A percentile compares a stretch with the other conserved stretches of the same genome.
phyloP scores from a whole-genome alignment of 2,329 filamentous ascomycete genomes.

The Colletotrichum scovillei region DNA sequence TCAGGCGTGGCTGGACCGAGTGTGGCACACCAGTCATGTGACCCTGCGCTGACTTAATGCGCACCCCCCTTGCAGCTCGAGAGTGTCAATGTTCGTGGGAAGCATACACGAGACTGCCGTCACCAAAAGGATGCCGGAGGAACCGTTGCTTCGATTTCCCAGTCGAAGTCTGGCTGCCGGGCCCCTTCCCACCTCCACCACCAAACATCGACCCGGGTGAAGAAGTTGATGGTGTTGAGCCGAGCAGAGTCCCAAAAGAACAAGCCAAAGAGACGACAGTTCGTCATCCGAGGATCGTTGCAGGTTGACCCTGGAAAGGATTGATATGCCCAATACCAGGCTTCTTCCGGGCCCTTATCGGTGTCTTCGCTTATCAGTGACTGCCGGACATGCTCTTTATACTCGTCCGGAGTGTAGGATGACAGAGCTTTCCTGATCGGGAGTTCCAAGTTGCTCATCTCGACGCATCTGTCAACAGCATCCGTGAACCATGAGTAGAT shows the following conservation, averaged over 20 bases:
- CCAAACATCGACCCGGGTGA: conserved; percentile 24
- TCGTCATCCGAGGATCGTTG: conserved; percentile 28
- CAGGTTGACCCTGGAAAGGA: conserved; percentile 3
- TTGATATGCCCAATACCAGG: conserved; percentile 33
- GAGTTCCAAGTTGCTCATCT: conserved; percentile 13
- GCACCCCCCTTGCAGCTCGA: neutral
- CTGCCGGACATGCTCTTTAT: conserved; percentile 5
- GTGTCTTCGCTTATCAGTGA: conserved; percentile 10
- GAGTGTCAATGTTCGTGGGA: neutral
- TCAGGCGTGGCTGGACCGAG: neutral
- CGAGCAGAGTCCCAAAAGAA: conserved; percentile 32
- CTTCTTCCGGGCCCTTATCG: conserved; percentile 28
- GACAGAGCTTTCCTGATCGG: neutral
- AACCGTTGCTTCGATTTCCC: conserved; percentile 3
- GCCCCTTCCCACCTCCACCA: conserved; percentile 31
- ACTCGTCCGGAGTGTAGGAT: conserved; percentile 4
- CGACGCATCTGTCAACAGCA: conserved; percentile 14
- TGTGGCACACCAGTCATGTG: conserved; percentile 7
- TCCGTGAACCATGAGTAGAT: conserved; percentile 31
- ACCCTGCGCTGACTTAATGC: neutral
- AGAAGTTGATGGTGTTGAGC: conserved; percentile 28
- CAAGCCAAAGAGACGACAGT: conserved; percentile 28
- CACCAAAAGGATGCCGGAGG: neutral
- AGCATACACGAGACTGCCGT: neutral
- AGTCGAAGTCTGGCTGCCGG: conserved; percentile 30